Percentiles rank a stretch among this genome's conserved stretches.
Conservation (phyloP, 192 early-diverging fungal species). For the Coemansia aciculifera region DNA sequence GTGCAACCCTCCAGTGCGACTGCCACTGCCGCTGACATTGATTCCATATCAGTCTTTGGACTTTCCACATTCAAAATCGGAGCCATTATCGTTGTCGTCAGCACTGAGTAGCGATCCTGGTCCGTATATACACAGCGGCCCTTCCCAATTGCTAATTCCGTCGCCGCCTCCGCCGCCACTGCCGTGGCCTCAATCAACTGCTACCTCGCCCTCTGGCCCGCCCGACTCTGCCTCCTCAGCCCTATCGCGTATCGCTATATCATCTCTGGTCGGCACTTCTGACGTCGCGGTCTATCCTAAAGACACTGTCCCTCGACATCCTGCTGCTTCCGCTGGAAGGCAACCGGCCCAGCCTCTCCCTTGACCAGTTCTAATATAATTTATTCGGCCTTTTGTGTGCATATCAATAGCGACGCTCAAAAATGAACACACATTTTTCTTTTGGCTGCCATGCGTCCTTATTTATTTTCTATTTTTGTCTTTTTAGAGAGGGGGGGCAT, state of each 20-base stretch:
- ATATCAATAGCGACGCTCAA: neutral
- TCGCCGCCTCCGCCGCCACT: neutral
- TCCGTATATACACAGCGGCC: neutral
- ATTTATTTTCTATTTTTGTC: neutral
- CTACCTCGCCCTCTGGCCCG: neutral
- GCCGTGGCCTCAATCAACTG: neutral
- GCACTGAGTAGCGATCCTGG: neutral
- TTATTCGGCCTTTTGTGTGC: neutral
- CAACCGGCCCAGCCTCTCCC: neutral
- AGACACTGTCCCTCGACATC: neutral
- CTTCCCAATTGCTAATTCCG: neutral
- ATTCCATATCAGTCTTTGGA: neutral
- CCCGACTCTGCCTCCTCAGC: slow-evolving; percentile 2
- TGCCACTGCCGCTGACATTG: neutral
- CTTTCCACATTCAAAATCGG: neutral
- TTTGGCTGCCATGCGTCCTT: neutral
- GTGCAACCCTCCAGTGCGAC: neutral
- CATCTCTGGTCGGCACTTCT: neutral
- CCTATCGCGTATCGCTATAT: neutral
- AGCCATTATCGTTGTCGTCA: neutral
- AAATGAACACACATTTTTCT: neutral
- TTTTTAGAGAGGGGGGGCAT: neutral
- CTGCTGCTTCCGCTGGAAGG: neutral
- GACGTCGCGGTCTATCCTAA: neutral
- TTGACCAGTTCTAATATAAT: neutral